A percentile compares a stretch with the other conserved stretches of the same genome.
These are phyloP conservation scores for Medicago arabica DNA, from an alignment of 306 rosid genomes.

Conservation along the genomic window DNA sequence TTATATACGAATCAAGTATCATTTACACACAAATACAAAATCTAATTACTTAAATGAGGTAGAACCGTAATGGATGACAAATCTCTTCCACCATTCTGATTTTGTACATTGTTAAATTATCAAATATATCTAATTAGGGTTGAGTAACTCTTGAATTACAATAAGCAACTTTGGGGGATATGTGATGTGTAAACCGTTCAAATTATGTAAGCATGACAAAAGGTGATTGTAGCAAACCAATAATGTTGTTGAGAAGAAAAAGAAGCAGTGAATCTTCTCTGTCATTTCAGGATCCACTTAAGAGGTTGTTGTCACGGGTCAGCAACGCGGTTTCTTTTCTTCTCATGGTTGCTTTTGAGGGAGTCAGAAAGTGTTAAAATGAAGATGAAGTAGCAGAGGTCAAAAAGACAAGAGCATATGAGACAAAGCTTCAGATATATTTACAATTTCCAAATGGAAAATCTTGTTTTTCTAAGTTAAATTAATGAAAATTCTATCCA, in stretches of 20 bases:
- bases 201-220: constrained; percentile 47
- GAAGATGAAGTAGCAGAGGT: neutral
- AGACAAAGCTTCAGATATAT: neutral
- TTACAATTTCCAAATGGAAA: neutral
- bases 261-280: constrained; percentile 34
- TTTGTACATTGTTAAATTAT: no score
- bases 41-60: no score
- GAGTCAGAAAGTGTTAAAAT: constrained; percentile 16
- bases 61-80: no score
- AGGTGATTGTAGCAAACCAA: constrained; percentile 31
- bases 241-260: neutral
- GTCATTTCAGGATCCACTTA: constrained; percentile 13
- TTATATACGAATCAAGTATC: no score
- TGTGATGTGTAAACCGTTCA: no score
- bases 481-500: neutral
- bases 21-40: no score
- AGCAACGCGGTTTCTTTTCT: constrained; percentile 13
- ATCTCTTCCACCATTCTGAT: no score
- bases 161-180: no score
- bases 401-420: neutral
- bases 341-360: constrained; percentile 4
- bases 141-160: no score
- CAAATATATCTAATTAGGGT: no score
- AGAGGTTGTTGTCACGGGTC: neutral
- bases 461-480: neutral